Percentiles rank a stretch among this genome's conserved stretches.
phyloP scores from a whole-genome alignment of 106 monocot genomes.

The Acanthochlamys bracteata region DNA sequence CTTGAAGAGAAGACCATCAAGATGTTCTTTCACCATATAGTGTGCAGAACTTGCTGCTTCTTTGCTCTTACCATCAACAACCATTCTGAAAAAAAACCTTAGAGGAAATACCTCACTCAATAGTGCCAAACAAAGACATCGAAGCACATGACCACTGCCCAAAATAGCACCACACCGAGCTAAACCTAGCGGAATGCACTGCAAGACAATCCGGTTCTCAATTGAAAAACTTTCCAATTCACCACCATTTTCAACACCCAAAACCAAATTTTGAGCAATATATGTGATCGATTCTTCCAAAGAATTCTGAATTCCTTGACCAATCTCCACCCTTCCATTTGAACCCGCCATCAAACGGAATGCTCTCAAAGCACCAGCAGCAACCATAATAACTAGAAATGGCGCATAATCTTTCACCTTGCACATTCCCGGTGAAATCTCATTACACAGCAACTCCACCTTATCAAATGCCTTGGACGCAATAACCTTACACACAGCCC shows the following conservation, averaged over 20 bases:
- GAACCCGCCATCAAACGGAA: slow-evolving; percentile 31
- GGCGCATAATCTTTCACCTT: slow-evolving; percentile 4
- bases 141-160: slow-evolving; percentile 30
- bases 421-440: slow-evolving; percentile 27
- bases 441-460: slow-evolving; percentile 28
- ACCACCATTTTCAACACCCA: slow-evolving; percentile 9
- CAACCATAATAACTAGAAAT: slow-evolving; percentile 53
- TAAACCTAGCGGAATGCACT: slow-evolving; percentile 63
- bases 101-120: slow-evolving; percentile 54
- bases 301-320: slow-evolving; percentile 20
- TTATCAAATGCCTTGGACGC: slow-evolving; percentile 17
- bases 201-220: slow-evolving; percentile 35
- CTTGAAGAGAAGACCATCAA: slow-evolving; percentile 57
- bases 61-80: slow-evolving; percentile 14
- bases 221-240: slow-evolving; percentile 6
- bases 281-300: slow-evolving; percentile 42
- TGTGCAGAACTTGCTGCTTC: background rate
- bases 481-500: slow-evolving; percentile 42
- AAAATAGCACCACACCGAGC: slow-evolving; percentile 49
- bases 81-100: slow-evolving; percentile 19
- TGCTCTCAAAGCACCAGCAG: slow-evolving; percentile 64
- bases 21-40: slow-evolving; percentile 28
- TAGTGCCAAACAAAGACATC: slow-evolving; percentile 44
- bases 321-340: slow-evolving; percentile 21
- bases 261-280: slow-evolving; percentile 35